These are phyloP conservation scores for Madurella fahalii DNA, from an alignment of 2,329 filamentous ascomycete genomes.

Conservation along the genomic window DNA sequence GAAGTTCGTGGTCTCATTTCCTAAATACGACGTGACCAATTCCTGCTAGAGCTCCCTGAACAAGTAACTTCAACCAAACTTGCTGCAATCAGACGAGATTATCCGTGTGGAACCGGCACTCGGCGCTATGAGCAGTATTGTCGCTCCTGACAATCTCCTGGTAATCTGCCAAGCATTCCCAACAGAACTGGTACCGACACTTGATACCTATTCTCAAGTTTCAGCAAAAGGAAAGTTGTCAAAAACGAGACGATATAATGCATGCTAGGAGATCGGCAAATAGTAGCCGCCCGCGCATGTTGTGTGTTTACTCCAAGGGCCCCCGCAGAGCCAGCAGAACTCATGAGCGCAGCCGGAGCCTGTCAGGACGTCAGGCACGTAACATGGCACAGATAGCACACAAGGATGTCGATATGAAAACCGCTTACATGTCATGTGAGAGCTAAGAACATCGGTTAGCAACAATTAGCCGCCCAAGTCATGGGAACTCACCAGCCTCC, in stretches of 20 bases:
- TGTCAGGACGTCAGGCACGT: background rate
- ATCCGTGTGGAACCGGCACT: conserved; percentile 6
- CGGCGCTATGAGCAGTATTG: conserved; percentile 1
- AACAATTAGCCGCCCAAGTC: background rate
- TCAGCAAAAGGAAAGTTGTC: background rate
- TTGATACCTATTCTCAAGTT: conserved; percentile 1
- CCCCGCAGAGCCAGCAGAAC: conserved; percentile 9
- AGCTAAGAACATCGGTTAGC: background rate
- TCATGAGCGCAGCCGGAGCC: conserved; percentile 1
- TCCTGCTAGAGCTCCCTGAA: too few relatives aligned
- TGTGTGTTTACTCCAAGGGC: background rate
- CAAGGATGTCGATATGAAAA: background rate
- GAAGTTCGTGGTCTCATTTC: too few relatives aligned
- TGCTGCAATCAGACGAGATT: background rate
- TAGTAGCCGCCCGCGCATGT: too few relatives aligned
- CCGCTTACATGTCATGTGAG: conserved; percentile 12
- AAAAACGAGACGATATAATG: background rate
- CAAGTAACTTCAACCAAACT: too few relatives aligned
- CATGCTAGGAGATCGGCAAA: background rate
- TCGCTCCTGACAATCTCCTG: conserved; percentile 1
- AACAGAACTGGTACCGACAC: conserved; percentile 9
- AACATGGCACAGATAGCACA: too few relatives aligned
- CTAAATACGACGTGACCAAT: too few relatives aligned
- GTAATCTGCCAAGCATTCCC: conserved; percentile 14
- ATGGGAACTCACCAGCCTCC: conserved; percentile 7